Evolutionary conservation across 2,329 filamentous ascomycete species (phyloP), one percentile per base, ranked within the genome.

Genomic region (Akanthomyces lecanii): DNA sequence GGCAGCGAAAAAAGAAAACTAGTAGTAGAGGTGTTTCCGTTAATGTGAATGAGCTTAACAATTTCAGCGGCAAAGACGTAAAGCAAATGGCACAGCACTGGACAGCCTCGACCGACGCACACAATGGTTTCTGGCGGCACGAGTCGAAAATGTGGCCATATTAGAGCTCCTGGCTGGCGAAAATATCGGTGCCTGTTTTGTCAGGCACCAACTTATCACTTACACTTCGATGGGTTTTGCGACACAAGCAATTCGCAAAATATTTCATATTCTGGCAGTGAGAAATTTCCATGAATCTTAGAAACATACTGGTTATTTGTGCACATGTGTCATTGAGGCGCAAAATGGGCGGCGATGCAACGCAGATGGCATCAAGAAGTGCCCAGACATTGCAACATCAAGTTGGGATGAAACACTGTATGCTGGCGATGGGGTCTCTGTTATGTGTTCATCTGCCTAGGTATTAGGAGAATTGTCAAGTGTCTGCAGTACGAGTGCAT

Each of bases 71-170:
- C 21, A 50, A 28, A 45, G 10, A 53, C n/a, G n/a, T 5, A n/a
- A n/a, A 14, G 11, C 45, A 36, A 52, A 12, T 52, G 18, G 33
- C 30, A 14, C 44, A 57, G 36, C 38, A 28, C 53, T 51, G 38
- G n/a, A 25, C 36, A 57, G 53, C 42, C 23, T 23, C 44, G 25
- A 42, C 28, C 40, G 44, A 59, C 48, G 40, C 40, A 54, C 61
- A 48, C 61, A 47, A 42, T 21, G 48, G 16, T 62, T 30, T 21
- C 44, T 59, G 48, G 40, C 38, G n/a, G 38, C 18, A 33, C 21
- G 25, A 44, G 48, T 38, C n/a, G 62, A 63, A 63, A 59, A 63
- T 63, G 62, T 63, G 62, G 45, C 62, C 62, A 56, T 25, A 40
- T 28, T 28, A 10, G 14, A 63, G 54, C 61, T 61, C 33, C 52